phyloP scores from a whole-genome alignment of 2,329 filamentous ascomycete genomes.

The Pseudocercospora fijiensis region DNA sequence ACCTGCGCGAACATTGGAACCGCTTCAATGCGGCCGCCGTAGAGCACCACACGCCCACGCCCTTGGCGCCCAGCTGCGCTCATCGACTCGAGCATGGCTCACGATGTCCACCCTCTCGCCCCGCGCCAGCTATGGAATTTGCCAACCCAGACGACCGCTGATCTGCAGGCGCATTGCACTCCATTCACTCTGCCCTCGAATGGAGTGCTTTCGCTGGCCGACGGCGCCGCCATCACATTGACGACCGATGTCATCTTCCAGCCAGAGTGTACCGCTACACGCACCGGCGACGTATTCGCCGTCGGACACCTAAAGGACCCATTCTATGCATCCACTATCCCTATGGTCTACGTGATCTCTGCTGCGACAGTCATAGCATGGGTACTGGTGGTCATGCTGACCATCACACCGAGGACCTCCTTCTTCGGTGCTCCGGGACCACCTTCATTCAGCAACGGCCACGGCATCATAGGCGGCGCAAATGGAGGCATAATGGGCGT shows the following conservation, averaged over 20 bases:
- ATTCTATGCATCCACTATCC: conserved; percentile 91
- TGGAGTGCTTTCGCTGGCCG: conserved; percentile 56
- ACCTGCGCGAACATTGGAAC: background rate
- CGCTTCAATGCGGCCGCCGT: conserved; percentile 24
- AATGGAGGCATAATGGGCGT: conserved; percentile 62
- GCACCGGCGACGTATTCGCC: conserved; percentile 48
- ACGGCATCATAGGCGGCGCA: conserved; percentile 81
- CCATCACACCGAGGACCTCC: conserved; percentile 92
- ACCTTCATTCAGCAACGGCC: conserved; percentile 56
- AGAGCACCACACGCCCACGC: conserved; percentile 14
- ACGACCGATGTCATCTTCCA: conserved; percentile 60
- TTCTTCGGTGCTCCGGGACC: conserved; percentile 70
- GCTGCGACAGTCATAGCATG: conserved; percentile 89
- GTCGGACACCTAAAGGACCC: conserved; percentile 73
- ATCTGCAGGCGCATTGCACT: conserved; percentile 51
- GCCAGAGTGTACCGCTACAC: conserved; percentile 53
- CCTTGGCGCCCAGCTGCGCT: conserved; percentile 24
- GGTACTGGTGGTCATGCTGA: conserved; percentile 87
- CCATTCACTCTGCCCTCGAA: conserved; percentile 62
- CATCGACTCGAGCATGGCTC: conserved; percentile 23
- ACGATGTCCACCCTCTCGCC: conserved; percentile 20
- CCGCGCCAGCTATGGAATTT: conserved; percentile 38
- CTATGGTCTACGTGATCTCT: conserved; percentile 88
- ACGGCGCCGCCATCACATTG: conserved; percentile 58
- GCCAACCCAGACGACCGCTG: conserved; percentile 25